Conservation (phyloP, 768 basidiomycete genomes). For the Tephrocybe sp. region DNA sequence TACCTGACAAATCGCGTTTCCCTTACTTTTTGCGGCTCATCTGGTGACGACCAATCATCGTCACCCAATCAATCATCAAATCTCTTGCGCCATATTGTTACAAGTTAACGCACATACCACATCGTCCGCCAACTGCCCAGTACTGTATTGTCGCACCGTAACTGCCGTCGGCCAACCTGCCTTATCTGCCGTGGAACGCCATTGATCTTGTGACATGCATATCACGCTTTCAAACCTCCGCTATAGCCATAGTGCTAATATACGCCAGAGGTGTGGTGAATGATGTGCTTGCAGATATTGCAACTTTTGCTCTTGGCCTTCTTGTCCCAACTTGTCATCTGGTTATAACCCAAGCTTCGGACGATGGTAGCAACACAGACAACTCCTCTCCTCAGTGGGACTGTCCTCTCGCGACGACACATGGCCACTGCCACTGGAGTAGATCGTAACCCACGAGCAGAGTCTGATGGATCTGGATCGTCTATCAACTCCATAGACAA, state of each 20-base stretch:
- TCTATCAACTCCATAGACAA: slow-evolving; percentile 7
- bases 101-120: neutral
- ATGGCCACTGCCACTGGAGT: too few relatives aligned
- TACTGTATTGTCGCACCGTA: too few relatives aligned
- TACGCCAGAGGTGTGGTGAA: neutral
- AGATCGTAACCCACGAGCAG: neutral
- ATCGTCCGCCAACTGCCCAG: too few relatives aligned
- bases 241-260: too few relatives aligned
- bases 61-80: too few relatives aligned
- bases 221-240: neutral
- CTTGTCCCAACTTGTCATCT: neutral
- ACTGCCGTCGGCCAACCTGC: too few relatives aligned
- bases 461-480: slow-evolving; percentile 1
- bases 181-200: neutral
- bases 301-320: neutral
- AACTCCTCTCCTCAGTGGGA: neutral
- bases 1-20: too few relatives aligned
- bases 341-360: neutral
- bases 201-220: neutral
- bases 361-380: neutral
- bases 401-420: neutral
- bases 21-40: too few relatives aligned
- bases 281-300: neutral
- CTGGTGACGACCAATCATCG: too few relatives aligned
- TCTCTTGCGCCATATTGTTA: neutral